Percentiles rank a stretch among this genome's conserved stretches.
phyloP scores from a whole-genome alignment of 495 filamentous ascomycete species.

The Annulohypoxylon maeteangense region DNA sequence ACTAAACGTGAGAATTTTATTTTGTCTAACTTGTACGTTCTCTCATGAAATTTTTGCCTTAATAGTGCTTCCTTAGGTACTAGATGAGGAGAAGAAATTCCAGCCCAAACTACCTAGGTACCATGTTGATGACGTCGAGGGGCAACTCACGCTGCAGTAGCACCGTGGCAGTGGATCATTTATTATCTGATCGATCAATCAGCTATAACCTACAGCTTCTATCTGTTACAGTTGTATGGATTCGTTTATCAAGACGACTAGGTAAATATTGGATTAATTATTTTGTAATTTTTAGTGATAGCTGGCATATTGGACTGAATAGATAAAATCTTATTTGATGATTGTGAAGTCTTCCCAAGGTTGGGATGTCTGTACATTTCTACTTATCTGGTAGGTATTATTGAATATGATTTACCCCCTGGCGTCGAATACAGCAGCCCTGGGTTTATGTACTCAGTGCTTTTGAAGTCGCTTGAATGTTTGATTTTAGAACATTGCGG shows the following conservation, averaged over 20 bases:
- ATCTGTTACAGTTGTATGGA: conserved; percentile 3
- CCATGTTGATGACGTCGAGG: conserved; percentile 46
- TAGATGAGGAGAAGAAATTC: conserved; percentile 38
- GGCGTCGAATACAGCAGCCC: background rate
- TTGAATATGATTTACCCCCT: no score
- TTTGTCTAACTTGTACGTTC: conserved; percentile 2
- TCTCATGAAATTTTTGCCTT: conserved; percentile 24
- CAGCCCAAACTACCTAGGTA: conserved; percentile 29
- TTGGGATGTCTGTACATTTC: background rate
- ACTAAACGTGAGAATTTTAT: conserved; percentile 4
- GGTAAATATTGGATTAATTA: background rate
- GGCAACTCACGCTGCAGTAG: conserved; percentile 26
- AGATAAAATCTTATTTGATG: background rate
- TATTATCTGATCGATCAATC: conserved; percentile 23
- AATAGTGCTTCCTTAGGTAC: background rate
- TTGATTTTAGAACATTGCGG: conserved; percentile 4
- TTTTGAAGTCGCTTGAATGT: background rate
- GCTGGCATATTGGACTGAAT: background rate
- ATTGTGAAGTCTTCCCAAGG: no score
- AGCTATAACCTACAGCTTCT: conserved; percentile 26
- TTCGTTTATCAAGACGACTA: background rate
- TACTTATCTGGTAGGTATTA: no score
- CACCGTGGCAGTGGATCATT: conserved; percentile 28
- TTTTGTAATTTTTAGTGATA: background rate
- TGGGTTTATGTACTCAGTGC: no score